These are phyloP conservation scores for Malassezia equina DNA, from an alignment of 1,284 basidiomycete genomes.

Conservation along the genomic window DNA sequence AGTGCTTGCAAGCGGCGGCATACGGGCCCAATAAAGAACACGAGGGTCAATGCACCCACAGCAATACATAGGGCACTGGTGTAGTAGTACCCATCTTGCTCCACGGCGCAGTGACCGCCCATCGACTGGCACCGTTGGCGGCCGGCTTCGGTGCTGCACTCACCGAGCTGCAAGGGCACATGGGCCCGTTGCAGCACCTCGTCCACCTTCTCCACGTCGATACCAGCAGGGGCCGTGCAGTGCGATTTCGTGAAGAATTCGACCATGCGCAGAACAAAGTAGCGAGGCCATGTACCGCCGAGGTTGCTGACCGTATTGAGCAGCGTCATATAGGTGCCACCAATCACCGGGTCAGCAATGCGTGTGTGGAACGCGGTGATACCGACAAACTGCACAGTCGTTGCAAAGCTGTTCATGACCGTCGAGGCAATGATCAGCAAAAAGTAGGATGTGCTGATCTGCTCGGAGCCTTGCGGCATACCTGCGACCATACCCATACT, in stretches of 20 bases:
- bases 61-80: conserved; percentile 69
- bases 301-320: conserved; percentile 93
- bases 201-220: conserved; percentile 17
- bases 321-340: conserved; percentile 58
- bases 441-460: conserved; percentile 57
- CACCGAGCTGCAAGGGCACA: conserved; percentile 12
- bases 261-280: conserved; percentile 67
- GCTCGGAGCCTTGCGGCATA: conserved; percentile 59
- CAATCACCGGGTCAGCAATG: conserved; percentile 91
- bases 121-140: conserved; percentile 66
- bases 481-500: conserved; percentile 70
- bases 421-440: conserved; percentile 67
- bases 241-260: conserved; percentile 37
- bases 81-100: conserved; percentile 84
- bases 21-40: conserved; percentile 72
- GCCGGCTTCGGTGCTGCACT: conserved; percentile 52
- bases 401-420: conserved; percentile 73
- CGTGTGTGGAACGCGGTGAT: conserved; percentile 96
- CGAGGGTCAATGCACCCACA: conserved; percentile 62
- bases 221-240: conserved; percentile 24
- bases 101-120: conserved; percentile 68
- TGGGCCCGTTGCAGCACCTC: conserved; percentile 2
- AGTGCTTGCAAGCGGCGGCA: conserved; percentile 65
- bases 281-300: conserved; percentile 95
- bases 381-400: conserved; percentile 94